Base-by-base conservation (phyloP, 2,329 filamentous ascomycete species). In the Paracorniculantispora psalliotae region DNA sequence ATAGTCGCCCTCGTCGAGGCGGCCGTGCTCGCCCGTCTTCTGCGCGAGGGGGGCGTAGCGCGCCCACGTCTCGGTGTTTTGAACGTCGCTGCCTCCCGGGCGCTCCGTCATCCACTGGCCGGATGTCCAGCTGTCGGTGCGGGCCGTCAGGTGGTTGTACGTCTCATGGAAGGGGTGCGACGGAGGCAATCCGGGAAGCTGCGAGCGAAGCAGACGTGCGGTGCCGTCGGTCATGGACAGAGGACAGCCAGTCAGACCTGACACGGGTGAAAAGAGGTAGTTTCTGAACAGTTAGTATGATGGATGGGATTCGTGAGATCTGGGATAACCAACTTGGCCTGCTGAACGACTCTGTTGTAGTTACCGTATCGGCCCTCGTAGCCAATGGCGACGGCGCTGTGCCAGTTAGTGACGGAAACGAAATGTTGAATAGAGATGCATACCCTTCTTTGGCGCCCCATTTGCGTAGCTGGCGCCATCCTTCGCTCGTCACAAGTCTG, bases 101-200 rank as follows among this genome's bases (percentile, higher is more conserved):
- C 61, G 59, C 47, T 62, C 61, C 2, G 61, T 62, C 61, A 62
- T 62, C 61, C 61, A 62, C 44, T 62, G 61, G 13, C 61, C 59
- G 15, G 61, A 62, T 6, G 59, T 61, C 61, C 61, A 62, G 23
- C 21, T 35, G 25, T 46, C 47, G 13, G 52, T 49, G 35, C 60
- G 51, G 1, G 57, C 57, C 7, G 43, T 57, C 21, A 62, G 56
- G 3, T 51, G 55, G 1, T 21, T 3, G 48, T 59, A 62, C 1
- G 54, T 41, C 7, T 62, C 59, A 21, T 57, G 59, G 17, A 62
- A 62, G 2, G 61, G 61, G 25, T 62, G 61, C 3, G 47, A 47
- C 1, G 44, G 12, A 12, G 61, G 61, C 6, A 62, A 41, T 13
- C n/a, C 33, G 2, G 56, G 52, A 8, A 61, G 50, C n/a, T 56